Percentiles rank a stretch among this genome's conserved stretches.
Evolutionary conservation across 148 eudicot genomes (phyloP).

Genomic region (Camellia granthamiana): DNA sequence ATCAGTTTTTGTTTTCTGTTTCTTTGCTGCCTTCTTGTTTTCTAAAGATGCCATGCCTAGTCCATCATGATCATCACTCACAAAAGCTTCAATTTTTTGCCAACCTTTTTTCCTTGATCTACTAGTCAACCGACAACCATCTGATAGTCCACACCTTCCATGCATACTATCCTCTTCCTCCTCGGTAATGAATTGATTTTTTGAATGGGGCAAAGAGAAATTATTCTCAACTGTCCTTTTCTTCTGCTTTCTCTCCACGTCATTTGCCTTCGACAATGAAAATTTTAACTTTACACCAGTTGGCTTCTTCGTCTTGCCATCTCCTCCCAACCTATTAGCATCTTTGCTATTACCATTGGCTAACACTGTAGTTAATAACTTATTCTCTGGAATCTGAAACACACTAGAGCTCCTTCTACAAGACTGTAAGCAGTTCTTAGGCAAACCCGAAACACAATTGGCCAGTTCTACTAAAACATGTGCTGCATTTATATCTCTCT

Average conservation of each 20-base stretch:
- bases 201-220: slow-evolving; percentile 4
- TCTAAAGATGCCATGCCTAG: neutral
- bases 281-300: slow-evolving; percentile 33
- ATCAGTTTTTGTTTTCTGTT: slow-evolving; percentile 43
- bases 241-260: slow-evolving; percentile 36
- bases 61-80: slow-evolving; percentile 22
- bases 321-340: slow-evolving; percentile 19
- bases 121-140: slow-evolving; percentile 14
- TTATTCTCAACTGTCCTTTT: slow-evolving; percentile 38
- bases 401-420: slow-evolving; percentile 28
- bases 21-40: slow-evolving; percentile 30
- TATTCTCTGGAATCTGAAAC: neutral
- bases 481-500: slow-evolving; percentile 30
- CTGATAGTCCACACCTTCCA: slow-evolving; percentile 11
- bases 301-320: slow-evolving; percentile 33
- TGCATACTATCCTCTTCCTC: slow-evolving; percentile 38
- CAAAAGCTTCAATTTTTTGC: slow-evolving; percentile 21
- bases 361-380: neutral
- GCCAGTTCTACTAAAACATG: slow-evolving; percentile 18
- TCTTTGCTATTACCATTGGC: neutral
- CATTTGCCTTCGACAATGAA: slow-evolving; percentile 30
- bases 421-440: neutral
- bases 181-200: slow-evolving; percentile 27
- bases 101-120: slow-evolving; percentile 18
- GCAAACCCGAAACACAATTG: neutral